Percentiles rank a stretch among this genome's conserved stretches.
Conservation (phyloP, 257 asterid genomes). For the Nicotiana benthamiana region DNA sequence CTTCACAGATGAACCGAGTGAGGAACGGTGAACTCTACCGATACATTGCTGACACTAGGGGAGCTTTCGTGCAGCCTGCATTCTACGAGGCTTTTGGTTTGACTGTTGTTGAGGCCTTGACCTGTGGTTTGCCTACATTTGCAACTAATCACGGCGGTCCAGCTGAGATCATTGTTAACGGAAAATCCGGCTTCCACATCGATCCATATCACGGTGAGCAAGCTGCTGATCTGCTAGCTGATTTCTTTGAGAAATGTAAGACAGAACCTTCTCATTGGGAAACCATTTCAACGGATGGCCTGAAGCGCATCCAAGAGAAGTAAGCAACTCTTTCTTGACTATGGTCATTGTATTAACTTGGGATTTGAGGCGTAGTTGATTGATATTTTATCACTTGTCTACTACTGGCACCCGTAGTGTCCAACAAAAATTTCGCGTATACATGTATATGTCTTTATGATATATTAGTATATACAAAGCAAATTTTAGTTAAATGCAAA, state of each 20-base stretch:
- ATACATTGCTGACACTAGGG: conserved; percentile 69
- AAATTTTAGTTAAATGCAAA: too few species aligned
- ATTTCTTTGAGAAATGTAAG: conserved; percentile 11
- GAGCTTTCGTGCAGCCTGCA: conserved; percentile 92
- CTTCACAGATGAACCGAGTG: conserved; percentile 96
- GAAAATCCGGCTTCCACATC: conserved; percentile 10
- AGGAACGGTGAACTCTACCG: conserved; percentile 95
- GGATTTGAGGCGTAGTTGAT: neutral
- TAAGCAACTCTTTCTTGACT: conserved; percentile 18
- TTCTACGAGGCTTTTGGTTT: conserved; percentile 93
- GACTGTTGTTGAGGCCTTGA: conserved; percentile 97
- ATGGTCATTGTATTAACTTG: neutral
- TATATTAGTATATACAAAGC: too few species aligned
- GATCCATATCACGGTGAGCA: conserved; percentile 12
- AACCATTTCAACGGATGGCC: conserved; percentile 53
- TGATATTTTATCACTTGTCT: neutral
- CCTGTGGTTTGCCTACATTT: conserved; percentile 35
- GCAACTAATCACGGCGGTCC: conserved; percentile 18
- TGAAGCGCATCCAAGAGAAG: conserved; percentile 92
- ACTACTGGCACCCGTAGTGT: too few species aligned
- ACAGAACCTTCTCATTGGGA: conserved; percentile 48
- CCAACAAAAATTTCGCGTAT: too few species aligned
- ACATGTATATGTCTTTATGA: too few species aligned
- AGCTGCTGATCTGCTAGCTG: conserved; percentile 9
- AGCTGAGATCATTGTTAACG: conserved; percentile 11